Conservation (phyloP, 768 basidiomycete species). For the Favolaschia claudopus region DNA sequence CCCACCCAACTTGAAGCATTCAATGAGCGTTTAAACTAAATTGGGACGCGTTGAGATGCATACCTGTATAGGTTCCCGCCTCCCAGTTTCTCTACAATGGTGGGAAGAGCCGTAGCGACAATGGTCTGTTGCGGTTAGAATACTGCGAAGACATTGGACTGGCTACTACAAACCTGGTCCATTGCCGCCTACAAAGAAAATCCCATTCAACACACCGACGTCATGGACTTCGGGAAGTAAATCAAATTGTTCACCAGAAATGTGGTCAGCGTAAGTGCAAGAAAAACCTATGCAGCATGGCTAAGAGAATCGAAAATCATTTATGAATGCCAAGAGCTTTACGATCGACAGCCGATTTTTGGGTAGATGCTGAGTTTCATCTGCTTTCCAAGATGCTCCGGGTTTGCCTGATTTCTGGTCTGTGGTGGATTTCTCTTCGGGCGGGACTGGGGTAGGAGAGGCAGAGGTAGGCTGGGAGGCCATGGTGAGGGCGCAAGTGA, state of each 20-base stretch:
- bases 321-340: no score
- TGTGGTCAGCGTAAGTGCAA: slow-evolving; percentile 52
- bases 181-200: slow-evolving; percentile 53
- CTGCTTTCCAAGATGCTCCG: slow-evolving; percentile 61
- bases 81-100: slow-evolving; percentile 70
- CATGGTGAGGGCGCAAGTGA: slow-evolving; percentile 23
- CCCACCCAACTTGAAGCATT: slow-evolving; percentile 66
- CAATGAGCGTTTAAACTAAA: neutral
- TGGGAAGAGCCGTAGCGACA: slow-evolving; percentile 79
- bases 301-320: neutral
- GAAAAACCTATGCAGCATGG: slow-evolving; percentile 46
- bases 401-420: slow-evolving; percentile 35
- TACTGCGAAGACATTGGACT: neutral
- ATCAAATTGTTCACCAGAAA: slow-evolving; percentile 45
- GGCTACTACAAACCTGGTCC: slow-evolving; percentile 56
- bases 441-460: neutral
- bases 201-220: slow-evolving; percentile 8
- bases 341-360: slow-evolving; percentile 59
- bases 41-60: neutral
- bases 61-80: slow-evolving; percentile 61
- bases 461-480: slow-evolving; percentile 20
- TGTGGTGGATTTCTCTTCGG: slow-evolving; percentile 1
- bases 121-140: slow-evolving; percentile 53
- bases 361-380: slow-evolving; percentile 65
- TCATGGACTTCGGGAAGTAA: slow-evolving; percentile 34